Percentiles rank a stretch among this genome's conserved stretches.
phyloP scores from a whole-genome alignment of 2,329 filamentous ascomycete species.

The Plenodomus tracheiphilus region DNA sequence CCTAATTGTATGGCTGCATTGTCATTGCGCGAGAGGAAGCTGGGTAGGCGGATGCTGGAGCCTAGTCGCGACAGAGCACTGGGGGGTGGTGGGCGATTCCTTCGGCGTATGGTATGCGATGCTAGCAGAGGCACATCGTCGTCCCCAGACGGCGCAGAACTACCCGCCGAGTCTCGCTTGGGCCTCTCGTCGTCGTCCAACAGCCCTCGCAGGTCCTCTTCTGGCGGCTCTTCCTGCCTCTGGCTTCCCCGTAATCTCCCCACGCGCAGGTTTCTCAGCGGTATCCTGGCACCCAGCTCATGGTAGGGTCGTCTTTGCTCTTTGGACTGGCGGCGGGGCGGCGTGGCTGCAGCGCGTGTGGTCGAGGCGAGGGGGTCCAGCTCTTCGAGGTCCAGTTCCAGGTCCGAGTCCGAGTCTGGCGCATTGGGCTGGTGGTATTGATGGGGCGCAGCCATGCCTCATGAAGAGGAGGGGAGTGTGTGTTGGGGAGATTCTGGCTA shows the following conservation, averaged over 20 bases:
- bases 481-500: slow-evolving; percentile 3
- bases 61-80: slow-evolving; percentile 51
- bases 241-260: slow-evolving; percentile 51
- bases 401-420: slow-evolving; percentile 72
- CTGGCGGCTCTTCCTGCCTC: slow-evolving; percentile 55
- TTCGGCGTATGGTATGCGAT: slow-evolving; percentile 31
- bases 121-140: slow-evolving; percentile 77
- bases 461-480: slow-evolving; percentile 16
- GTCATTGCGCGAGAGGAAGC: slow-evolving; percentile 57
- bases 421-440: slow-evolving; percentile 58
- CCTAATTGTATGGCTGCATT: slow-evolving; percentile 29
- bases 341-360: slow-evolving; percentile 24
- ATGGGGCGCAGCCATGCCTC: slow-evolving; percentile 52
- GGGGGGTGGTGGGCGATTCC: slow-evolving; percentile 26
- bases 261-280: slow-evolving; percentile 64
- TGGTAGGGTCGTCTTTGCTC: slow-evolving; percentile 39
- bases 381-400: slow-evolving; percentile 77
- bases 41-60: slow-evolving; percentile 65
- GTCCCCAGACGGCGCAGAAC: slow-evolving; percentile 57
- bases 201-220: slow-evolving; percentile 68
- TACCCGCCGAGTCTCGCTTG: slow-evolving; percentile 62
- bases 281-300: slow-evolving; percentile 62
- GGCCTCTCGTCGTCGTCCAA: slow-evolving; percentile 65
- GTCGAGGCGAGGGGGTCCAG: slow-evolving; percentile 64
- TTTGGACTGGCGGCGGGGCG: slow-evolving; percentile 32